A percentile compares a stretch with the other conserved stretches of the same genome.
Evolutionary conservation across 78 protist species (phyloP).

Genomic region (Protostelium mycophagum): DNA sequence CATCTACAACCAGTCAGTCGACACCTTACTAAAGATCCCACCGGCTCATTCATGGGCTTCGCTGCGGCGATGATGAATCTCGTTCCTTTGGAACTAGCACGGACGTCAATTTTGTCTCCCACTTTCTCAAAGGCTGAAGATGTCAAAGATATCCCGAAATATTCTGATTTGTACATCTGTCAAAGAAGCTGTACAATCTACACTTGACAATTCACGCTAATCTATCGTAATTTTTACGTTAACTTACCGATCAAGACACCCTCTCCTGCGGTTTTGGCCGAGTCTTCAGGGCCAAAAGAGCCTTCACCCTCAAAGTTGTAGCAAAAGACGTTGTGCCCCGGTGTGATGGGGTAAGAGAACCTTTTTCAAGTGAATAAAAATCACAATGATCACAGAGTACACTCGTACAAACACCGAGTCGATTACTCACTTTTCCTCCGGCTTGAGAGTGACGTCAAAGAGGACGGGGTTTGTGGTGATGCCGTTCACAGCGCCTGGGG

Average conservation of each 20-base stretch:
- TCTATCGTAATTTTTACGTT: not conserved
- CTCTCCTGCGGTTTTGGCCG: conserved; percentile 3
- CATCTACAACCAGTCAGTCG: too few species aligned
- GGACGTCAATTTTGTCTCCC: conserved; percentile 17
- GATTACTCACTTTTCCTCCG: not conserved
- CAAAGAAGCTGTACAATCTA: too few species aligned
- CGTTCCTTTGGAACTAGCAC: conserved; percentile 15
- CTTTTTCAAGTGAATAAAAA: conserved; percentile 2
- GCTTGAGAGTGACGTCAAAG: conserved; percentile 17
- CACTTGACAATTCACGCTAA: too few species aligned
- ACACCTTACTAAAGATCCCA: too few species aligned
- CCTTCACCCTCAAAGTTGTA: conserved; percentile 49
- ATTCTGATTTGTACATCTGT: conserved; percentile 30
- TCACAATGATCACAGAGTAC: not conserved
- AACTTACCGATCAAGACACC: not conserved
- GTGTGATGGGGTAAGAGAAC: conserved; percentile 22
- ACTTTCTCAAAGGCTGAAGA: not conserved
- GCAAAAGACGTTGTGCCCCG: conserved; percentile 34
- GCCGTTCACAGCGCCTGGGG: conserved; percentile 21
- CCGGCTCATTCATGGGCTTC: conserved; percentile 59
- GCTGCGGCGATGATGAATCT: conserved; percentile 52
- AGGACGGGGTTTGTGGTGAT: conserved; percentile 27
- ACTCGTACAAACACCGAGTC: too few species aligned
- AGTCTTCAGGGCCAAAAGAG: conserved; percentile 27
- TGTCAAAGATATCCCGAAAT: conserved; percentile 3